phyloP scores from a whole-genome alignment of 257 asterid species.

The Solanum tarijense region DNA sequence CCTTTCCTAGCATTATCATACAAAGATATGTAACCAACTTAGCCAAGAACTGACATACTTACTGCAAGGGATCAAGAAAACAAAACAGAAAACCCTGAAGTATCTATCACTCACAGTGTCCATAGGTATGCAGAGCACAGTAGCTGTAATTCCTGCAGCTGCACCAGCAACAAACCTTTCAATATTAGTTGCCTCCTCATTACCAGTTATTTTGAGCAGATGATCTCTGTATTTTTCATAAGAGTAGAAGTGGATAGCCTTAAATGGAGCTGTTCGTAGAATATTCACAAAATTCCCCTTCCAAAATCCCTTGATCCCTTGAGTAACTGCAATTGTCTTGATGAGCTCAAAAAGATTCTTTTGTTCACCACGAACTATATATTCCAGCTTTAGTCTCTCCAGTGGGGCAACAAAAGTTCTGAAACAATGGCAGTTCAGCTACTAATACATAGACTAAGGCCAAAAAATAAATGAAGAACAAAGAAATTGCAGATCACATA shows the following conservation, averaged over 20 bases:
- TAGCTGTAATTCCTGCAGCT: slow-evolving; percentile 94
- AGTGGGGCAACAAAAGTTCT: slow-evolving; percentile 95
- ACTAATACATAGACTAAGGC: not conserved
- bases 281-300: slow-evolving; percentile 92
- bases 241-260: slow-evolving; percentile 86
- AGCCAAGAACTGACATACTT: not conserved
- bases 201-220: slow-evolving; percentile 63
- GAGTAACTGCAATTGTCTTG: slow-evolving; percentile 57
- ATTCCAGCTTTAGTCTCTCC: slow-evolving; percentile 94
- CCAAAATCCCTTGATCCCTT: slow-evolving; percentile 91
- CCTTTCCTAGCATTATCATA: not conserved
- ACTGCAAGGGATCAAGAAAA: slow-evolving; percentile 2
- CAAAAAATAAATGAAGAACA: not conserved
- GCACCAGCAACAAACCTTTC: slow-evolving; percentile 96
- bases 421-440: slow-evolving; percentile 18
- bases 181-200: slow-evolving; percentile 68
- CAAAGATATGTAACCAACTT: not conserved
- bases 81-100: slow-evolving; percentile 4
- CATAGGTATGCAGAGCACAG: slow-evolving; percentile 93
- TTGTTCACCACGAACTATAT: slow-evolving; percentile 87
- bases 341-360: slow-evolving; percentile 57
- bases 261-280: slow-evolving; percentile 94
- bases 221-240: slow-evolving; percentile 74
- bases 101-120: slow-evolving; percentile 67
- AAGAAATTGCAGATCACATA: not conserved